Evolutionary conservation across 2,329 filamentous ascomycete genomes (phyloP).

Genomic region (Trichoderma harzianum): DNA sequence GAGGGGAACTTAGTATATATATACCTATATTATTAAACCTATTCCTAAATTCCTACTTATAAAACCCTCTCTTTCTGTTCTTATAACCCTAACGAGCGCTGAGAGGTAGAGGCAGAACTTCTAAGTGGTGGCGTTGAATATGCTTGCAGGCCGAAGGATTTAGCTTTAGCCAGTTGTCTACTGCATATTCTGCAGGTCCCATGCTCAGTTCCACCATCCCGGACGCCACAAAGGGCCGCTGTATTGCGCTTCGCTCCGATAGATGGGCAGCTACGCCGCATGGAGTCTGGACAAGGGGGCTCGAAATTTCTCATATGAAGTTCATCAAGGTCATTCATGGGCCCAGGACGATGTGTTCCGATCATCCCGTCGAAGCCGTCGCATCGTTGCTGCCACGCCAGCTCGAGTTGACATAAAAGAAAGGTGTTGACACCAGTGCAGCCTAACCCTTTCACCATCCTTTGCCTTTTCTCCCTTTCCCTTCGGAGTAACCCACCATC

Average conservation of each 20-base stretch:
- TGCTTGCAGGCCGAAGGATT: background rate
- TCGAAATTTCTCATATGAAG: background rate
- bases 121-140: background rate
- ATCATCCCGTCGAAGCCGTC: background rate
- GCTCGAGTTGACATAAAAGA: background rate
- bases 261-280: background rate
- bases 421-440: conserved; percentile 1
- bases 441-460: background rate
- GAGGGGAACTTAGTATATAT: too few species aligned
- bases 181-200: background rate
- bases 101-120: background rate
- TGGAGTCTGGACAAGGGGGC: background rate
- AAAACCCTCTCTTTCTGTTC: too few species aligned
- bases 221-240: background rate
- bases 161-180: background rate
- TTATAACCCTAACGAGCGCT: background rate
- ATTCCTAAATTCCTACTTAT: too few species aligned
- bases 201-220: background rate
- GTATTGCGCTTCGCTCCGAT: background rate
- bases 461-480: background rate
- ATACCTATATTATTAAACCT: too few species aligned
- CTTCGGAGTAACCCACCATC: background rate
- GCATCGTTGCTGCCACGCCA: background rate
- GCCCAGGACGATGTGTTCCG: background rate
- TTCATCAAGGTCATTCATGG: background rate